A percentile compares a stretch with the other conserved stretches of the same genome.
Conservation (phyloP, 345 rosid genomes). For the Populus ilicifolia region DNA sequence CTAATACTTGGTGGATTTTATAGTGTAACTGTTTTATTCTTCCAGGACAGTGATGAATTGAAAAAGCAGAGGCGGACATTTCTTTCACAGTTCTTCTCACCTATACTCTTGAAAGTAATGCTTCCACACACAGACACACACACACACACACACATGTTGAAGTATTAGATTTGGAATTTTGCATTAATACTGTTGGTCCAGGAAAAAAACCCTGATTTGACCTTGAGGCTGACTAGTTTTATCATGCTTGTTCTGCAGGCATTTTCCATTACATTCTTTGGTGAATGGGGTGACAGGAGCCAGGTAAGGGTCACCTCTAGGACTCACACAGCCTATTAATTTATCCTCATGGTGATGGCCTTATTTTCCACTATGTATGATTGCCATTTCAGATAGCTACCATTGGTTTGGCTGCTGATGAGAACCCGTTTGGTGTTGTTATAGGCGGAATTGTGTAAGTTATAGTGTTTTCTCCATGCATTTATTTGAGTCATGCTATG, state of each 20-base stretch:
- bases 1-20: background rate
- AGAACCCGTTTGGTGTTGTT: slow-evolving; percentile 82
- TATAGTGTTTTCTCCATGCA: background rate
- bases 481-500: slow-evolving; percentile 1
- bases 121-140: background rate
- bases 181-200: background rate
- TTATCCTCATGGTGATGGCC: background rate
- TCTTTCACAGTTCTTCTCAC: slow-evolving; percentile 72
- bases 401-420: slow-evolving; percentile 94
- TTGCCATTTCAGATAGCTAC: slow-evolving; percentile 71
- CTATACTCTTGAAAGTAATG: slow-evolving; percentile 81
- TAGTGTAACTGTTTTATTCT: slow-evolving; percentile 8
- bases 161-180: background rate
- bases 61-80: slow-evolving; percentile 69
- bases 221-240: slow-evolving; percentile 8
- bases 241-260: slow-evolving; percentile 50
- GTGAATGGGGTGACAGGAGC: slow-evolving; percentile 98
- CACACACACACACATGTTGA: background rate
- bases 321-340: background rate
- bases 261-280: slow-evolving; percentile 90
- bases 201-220: background rate
- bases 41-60: slow-evolving; percentile 61
- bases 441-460: slow-evolving; percentile 83
- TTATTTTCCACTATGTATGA: slow-evolving; percentile 3
- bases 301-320: slow-evolving; percentile 45